These are phyloP conservation scores for Rhizophagus sp. DNA, from an alignment of 192 early-diverging fungal genomes.

Conservation along the genomic window DNA sequence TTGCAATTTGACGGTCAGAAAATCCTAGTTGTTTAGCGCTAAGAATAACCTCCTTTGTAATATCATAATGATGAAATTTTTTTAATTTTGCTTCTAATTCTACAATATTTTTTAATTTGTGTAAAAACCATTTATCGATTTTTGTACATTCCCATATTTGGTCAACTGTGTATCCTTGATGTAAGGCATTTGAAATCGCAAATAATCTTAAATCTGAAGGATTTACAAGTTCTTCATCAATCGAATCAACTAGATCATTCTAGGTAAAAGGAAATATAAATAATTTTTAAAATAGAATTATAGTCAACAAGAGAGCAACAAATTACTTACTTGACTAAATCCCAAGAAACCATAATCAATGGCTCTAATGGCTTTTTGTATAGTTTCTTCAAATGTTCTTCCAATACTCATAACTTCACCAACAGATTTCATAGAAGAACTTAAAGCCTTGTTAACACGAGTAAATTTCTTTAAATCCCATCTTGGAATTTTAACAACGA, in stretches of 20 bases:
- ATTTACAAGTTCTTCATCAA: slow-evolving; percentile 88
- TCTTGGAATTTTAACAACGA: slow-evolving; percentile 95
- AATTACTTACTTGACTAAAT: slow-evolving; percentile 65
- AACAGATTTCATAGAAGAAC: slow-evolving; percentile 93
- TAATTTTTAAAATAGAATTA: not conserved
- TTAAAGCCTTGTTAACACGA: slow-evolving; percentile 83
- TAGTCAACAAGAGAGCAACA: not conserved
- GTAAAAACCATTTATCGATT: slow-evolving; percentile 98
- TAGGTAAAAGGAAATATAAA: not conserved
- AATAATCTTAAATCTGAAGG: slow-evolving; percentile 95
- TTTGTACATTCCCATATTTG: slow-evolving; percentile 85
- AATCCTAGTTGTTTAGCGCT: slow-evolving; percentile 87
- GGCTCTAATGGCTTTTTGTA: slow-evolving; percentile 79
- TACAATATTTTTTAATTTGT: slow-evolving; percentile 88
- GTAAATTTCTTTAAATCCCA: slow-evolving; percentile 97
- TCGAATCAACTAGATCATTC: slow-evolving; percentile 39
- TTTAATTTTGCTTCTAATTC: slow-evolving; percentile 57
- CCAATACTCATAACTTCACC: slow-evolving; percentile 99
- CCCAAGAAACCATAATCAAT: slow-evolving; percentile 86
- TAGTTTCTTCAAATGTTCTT: slow-evolving; percentile 91
- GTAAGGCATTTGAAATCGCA: slow-evolving; percentile 92
- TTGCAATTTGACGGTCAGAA: slow-evolving; percentile 87
- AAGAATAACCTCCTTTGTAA: slow-evolving; percentile 53
- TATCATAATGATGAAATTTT: slow-evolving; percentile 28
- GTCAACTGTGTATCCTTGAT: slow-evolving; percentile 91